Conservation (phyloP, 768 basidiomycete species). For the Boletus vinaceobasis region DNA sequence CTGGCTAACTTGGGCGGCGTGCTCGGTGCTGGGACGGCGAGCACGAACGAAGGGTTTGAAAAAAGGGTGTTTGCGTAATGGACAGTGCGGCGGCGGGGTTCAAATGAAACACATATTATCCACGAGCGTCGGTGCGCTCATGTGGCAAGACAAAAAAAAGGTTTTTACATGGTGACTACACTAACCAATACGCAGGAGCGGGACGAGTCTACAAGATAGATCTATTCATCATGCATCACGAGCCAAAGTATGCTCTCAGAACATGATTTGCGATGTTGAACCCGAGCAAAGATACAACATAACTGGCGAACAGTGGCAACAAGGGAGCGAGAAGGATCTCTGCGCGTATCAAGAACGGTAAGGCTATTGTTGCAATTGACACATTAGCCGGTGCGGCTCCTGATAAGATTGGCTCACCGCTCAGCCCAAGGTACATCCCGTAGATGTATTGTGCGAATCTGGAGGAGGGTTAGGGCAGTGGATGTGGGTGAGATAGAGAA, state of each 20-base stretch:
- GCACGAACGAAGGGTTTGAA: conserved; percentile 5
- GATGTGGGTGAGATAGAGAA: neutral
- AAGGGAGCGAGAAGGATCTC: conserved; percentile 90
- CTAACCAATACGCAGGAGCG: neutral
- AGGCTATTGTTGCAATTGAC: conserved; percentile 43
- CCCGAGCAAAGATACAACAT: conserved; percentile 81
- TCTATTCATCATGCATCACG: conserved; percentile 28
- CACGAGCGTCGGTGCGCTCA: neutral
- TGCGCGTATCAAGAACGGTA: conserved; percentile 91
- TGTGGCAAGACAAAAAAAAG: neutral
- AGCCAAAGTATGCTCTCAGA: conserved; percentile 77
- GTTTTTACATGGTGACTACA: conserved; percentile 12
- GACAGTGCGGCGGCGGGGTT: conserved; percentile 24
- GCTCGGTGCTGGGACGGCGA: conserved; percentile 1
- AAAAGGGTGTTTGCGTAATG: conserved; percentile 14
- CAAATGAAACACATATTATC: conserved; percentile 16
- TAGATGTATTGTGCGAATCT: conserved; percentile 90
- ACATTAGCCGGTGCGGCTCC: conserved; percentile 6
- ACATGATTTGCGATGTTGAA: conserved; percentile 87
- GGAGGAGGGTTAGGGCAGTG: conserved; percentile 8
- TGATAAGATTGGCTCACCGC: conserved; percentile 44
- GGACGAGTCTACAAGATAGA: neutral
- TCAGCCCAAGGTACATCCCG: conserved; percentile 84
- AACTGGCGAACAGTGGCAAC: conserved; percentile 81
- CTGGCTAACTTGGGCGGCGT: neutral